Percentiles rank a stretch among this genome's conserved stretches.
phyloP scores from a whole-genome alignment of 768 basidiomycete genomes.

The Auricularia sp. region DNA sequence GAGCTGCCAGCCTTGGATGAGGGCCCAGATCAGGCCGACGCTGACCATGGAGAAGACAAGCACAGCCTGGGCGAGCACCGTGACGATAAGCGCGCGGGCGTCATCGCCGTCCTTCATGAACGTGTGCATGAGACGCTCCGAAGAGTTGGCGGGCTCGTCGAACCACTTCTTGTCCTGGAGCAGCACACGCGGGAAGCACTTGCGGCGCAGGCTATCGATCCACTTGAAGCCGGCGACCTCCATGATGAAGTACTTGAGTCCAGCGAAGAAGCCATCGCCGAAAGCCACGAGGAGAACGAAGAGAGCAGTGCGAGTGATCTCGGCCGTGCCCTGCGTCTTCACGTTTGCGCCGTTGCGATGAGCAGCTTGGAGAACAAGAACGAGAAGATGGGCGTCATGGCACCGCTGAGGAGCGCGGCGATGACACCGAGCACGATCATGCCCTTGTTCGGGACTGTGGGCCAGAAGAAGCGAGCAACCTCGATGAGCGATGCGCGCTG shows the following conservation, averaged over 20 bases:
- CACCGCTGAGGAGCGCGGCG: conserved; percentile 61
- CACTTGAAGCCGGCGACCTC: conserved; percentile 65
- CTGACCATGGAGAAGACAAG: conserved; percentile 74
- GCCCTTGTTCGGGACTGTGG: conserved; percentile 64
- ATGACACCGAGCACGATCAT: conserved; percentile 60
- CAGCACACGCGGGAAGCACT: conserved; percentile 49
- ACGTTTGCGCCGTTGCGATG: conserved; percentile 62
- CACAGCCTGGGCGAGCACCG: conserved; percentile 57
- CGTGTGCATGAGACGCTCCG: conserved; percentile 55
- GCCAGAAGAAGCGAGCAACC: conserved; percentile 48
- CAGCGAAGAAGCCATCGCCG: conserved; percentile 63
- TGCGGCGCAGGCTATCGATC: conserved; percentile 54
- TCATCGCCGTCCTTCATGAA: conserved; percentile 89
- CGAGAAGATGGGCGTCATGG: conserved; percentile 87
- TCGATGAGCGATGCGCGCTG: conserved; percentile 27
- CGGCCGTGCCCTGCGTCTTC: conserved; percentile 59
- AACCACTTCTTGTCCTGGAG: conserved; percentile 83
- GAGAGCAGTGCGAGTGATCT: conserved; percentile 32
- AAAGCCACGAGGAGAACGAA: conserved; percentile 55
- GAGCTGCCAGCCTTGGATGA: conserved; percentile 82
- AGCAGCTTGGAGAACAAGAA: conserved; percentile 76
- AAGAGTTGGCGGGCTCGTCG: conserved; percentile 52
- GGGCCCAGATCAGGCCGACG: conserved; percentile 82
- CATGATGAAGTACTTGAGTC: conserved; percentile 71
- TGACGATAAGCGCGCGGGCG: conserved; percentile 62